phyloP scores from a whole-genome alignment of 805 yeast species.

The Wilhelminamyces savonicus region DNA sequence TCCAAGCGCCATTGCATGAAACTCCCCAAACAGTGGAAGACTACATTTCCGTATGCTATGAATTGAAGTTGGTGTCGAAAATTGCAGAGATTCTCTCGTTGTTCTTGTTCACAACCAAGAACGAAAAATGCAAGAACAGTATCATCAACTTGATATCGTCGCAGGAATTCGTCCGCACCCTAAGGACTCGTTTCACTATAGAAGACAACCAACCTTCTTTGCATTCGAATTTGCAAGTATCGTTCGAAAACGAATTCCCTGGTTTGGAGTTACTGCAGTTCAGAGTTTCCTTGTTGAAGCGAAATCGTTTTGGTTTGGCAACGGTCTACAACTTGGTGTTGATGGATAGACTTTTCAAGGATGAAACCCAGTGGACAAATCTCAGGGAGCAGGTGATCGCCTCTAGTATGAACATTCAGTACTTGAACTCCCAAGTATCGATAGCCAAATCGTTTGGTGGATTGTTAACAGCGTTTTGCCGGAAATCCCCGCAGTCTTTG shows the following conservation, averaged over 20 bases:
- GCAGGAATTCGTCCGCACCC: conserved; percentile 23
- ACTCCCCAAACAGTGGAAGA: conserved; percentile 12
- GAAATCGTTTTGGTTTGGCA: conserved; percentile 45
- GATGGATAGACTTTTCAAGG: conserved; percentile 53
- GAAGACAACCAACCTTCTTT: conserved; percentile 41
- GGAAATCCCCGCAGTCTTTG: conserved; percentile 14
- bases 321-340: conserved; percentile 54
- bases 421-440: conserved; percentile 57
- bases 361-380: conserved; percentile 29
- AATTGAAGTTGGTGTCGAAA: conserved; percentile 54
- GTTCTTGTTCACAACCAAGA: conserved; percentile 54
- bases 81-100: conserved; percentile 73
- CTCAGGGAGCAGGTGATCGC: conserved; percentile 45
- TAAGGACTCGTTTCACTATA: conserved; percentile 32
- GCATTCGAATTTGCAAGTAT: conserved; percentile 37
- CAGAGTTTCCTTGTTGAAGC: conserved; percentile 37
- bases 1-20: conserved; percentile 15
- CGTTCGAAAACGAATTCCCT: conserved; percentile 47
- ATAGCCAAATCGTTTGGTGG: conserved; percentile 78
- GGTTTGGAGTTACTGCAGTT: conserved; percentile 44
- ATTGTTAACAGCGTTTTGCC: conserved; percentile 59
- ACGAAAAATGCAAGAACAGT: conserved; percentile 30
- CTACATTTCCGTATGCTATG: conserved; percentile 40
- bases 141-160: conserved; percentile 39
- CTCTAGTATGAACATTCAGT: conserved; percentile 60